Conservation (phyloP, 805 yeast species). For the Saturnispora ahearnii region DNA sequence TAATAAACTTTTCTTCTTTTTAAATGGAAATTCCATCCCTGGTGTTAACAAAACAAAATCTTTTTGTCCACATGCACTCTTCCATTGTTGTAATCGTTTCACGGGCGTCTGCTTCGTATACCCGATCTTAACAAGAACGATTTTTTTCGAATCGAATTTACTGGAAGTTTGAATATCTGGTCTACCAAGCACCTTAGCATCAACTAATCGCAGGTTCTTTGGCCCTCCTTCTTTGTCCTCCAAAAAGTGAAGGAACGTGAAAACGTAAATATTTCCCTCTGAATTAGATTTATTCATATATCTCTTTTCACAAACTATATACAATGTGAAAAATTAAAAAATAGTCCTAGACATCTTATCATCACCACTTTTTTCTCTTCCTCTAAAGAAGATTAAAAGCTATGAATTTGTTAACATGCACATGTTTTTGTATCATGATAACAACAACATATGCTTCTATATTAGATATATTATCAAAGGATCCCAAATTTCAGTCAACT, state of each 20-base stretch:
- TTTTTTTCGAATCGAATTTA: slow-evolving; percentile 30
- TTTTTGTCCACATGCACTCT: slow-evolving; percentile 38
- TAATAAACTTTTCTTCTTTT: not conserved
- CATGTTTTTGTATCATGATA: not conserved
- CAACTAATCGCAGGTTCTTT: slow-evolving; percentile 33
- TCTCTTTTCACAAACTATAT: not conserved
- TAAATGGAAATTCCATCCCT: slow-evolving; percentile 8
- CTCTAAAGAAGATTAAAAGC: not conserved
- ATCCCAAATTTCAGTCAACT: not conserved
- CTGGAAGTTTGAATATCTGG: slow-evolving; percentile 23
- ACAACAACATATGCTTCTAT: not conserved
- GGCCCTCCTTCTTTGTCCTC: slow-evolving; percentile 19
- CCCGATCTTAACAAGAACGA: slow-evolving; percentile 43
- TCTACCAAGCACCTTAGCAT: slow-evolving; percentile 15
- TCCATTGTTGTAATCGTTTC: slow-evolving; percentile 42
- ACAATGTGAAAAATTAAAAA: not conserved
- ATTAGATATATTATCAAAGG: not conserved
- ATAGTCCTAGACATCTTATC: no score
- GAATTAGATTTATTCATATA: not conserved
- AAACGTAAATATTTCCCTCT: slow-evolving; percentile 42
- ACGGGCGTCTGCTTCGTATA: slow-evolving; percentile 40
- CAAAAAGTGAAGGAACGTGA: slow-evolving; percentile 37
- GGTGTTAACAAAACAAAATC: slow-evolving; percentile 35
- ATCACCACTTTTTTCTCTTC: not conserved
- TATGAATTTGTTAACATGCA: slow-evolving; percentile 4